Evolutionary conservation across 2,329 filamentous ascomycete genomes (phyloP), one percentile per base, ranked within the genome.

Genomic region (Botrytis cinerea): DNA sequence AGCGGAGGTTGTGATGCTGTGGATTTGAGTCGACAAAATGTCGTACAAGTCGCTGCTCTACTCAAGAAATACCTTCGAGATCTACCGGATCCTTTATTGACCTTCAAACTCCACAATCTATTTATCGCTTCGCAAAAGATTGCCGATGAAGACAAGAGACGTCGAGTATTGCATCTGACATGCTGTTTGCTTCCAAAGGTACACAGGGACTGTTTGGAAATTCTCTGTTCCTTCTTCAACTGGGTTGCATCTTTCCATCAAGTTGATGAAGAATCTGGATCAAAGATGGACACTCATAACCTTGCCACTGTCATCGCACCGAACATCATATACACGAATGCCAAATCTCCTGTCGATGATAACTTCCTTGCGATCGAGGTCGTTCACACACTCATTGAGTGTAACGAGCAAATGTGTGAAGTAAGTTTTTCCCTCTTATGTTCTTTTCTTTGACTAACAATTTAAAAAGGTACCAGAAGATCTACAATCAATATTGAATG

Each of bases 211-310:
- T 95, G 93, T 28, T 90, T 99, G 83, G 96, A 99, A 83, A 94
- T 99, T 60, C 84, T 99, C 2, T 98, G 98, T 84, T 93, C 91
- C 69, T 99, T 99, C 86, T 87, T 99, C 64, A 97, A 97, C 80
- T 99, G 96, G 95, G 94, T 95, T 8, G 94, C 95, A 7, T 97
- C 95, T 2, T 99, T 99, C 85, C 95, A 97, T 75, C 95, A 98
- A 80, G 91, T 99, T 22, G 96, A 99, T 79, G 96, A 99, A 80
- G 96, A 99, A 81, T 93, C 92, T 35, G 96, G 96, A 40, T 98
- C 95, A 78, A 98, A 98, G 86, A 99, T 99, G 96, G 96, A 99
- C 81, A 93, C 97, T 71, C 94, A 97, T 85, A 99, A 99, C 80
- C 88, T 99, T 76, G 94, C 96, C 5, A 98, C 97, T 4, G 96